Percentiles rank a stretch among this genome's conserved stretches.
phyloP scores from a whole-genome alignment of 495 filamentous ascomycete genomes.

The Daldinia grandis region DNA sequence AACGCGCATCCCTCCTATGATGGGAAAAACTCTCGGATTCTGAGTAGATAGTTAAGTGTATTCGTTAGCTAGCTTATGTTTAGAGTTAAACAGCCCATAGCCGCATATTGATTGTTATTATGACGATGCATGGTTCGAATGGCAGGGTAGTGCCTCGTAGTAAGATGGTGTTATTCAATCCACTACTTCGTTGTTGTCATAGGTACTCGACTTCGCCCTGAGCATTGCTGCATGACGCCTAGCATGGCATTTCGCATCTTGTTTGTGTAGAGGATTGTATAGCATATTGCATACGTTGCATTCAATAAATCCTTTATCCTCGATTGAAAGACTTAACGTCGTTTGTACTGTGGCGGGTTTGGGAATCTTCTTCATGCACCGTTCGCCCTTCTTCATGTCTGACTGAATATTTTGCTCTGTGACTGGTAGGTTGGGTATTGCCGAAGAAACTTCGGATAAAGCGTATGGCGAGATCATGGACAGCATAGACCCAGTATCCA shows the following conservation, averaged over 20 bases:
- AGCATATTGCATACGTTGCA: slow-evolving; percentile 57
- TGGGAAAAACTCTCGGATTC: too few relatives aligned
- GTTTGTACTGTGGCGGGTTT: slow-evolving; percentile 52
- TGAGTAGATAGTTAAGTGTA: too few relatives aligned
- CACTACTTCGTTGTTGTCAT: background rate
- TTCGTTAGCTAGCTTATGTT: too few relatives aligned
- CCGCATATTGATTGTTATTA: too few relatives aligned
- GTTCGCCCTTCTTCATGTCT: slow-evolving; percentile 15
- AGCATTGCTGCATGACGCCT: slow-evolving; percentile 48
- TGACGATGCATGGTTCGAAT: too few relatives aligned
- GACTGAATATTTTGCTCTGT: background rate
- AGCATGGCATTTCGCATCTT: slow-evolving; percentile 55
- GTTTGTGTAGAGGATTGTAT: slow-evolving; percentile 57
- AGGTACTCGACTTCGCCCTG: slow-evolving; percentile 23
- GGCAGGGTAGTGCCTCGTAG: too few relatives aligned
- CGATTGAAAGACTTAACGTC: slow-evolving; percentile 51
- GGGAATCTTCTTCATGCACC: slow-evolving; percentile 23
- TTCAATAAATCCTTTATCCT: slow-evolving; percentile 51
- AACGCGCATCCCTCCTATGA: too few relatives aligned
- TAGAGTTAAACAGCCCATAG: too few relatives aligned
- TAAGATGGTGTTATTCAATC: background rate
- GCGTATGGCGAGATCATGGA: background rate
- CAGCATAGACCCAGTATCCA: background rate
- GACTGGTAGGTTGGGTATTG: slow-evolving; percentile 9
- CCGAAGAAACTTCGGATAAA: slow-evolving; percentile 18